These are phyloP conservation scores for Gracilaria vermiculophylla DNA, from an alignment of 23 red algal genomes.

Conservation along the genomic window DNA sequence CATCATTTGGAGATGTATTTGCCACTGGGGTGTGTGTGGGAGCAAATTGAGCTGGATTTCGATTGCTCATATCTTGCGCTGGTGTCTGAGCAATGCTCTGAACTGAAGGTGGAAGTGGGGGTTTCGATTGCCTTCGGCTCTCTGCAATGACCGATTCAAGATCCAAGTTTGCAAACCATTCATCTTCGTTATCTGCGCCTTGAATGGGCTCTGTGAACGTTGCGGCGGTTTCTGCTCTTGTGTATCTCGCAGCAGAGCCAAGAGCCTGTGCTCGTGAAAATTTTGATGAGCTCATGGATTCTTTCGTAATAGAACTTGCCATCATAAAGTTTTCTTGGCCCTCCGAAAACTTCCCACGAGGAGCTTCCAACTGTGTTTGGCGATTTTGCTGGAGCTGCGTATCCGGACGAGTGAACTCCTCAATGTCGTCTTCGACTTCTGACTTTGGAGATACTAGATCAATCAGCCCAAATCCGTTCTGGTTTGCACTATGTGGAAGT, in stretches of 20 bases:
- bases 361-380: not conserved
- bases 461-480: conserved; percentile 1
- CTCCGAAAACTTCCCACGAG: not conserved
- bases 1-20: not conserved
- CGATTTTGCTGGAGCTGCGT: not conserved
- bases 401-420: conserved; percentile 28
- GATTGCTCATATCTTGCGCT: not conserved
- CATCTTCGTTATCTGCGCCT: conserved; percentile 39
- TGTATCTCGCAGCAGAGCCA: not conserved
- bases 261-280: not conserved
- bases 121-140: not conserved
- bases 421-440: conserved; percentile 22
- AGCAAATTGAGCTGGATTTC: not conserved
- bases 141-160: conserved; percentile 48
- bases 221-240: not conserved
- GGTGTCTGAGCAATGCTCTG: not conserved
- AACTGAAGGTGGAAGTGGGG: not conserved
- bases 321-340: not conserved
- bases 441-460: conserved; percentile 28
- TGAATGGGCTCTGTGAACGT: not conserved
- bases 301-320: not conserved
- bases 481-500: not conserved
- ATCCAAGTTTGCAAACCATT: conserved; percentile 30
- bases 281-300: not conserved
- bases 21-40: not conserved